Conservation (phyloP, 371 early-diverging fungal species). For the Vittaforma corneae region DNA sequence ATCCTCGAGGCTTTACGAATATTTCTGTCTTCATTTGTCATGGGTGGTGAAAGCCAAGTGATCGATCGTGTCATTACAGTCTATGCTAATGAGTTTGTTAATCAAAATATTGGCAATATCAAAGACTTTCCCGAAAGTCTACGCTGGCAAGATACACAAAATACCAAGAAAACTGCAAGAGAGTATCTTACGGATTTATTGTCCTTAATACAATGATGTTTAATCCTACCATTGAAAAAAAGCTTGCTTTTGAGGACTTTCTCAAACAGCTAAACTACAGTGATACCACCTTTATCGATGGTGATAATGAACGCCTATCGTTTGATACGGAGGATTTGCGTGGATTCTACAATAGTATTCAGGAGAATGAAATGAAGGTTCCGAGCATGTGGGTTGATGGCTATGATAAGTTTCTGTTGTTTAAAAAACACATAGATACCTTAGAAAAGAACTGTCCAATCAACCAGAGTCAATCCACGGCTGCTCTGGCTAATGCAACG, state of each 20-base stretch:
- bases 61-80: constrained; percentile 75
- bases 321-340: constrained; percentile 36
- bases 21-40: constrained; percentile 70
- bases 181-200: constrained; percentile 73
- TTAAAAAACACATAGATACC: constrained; percentile 9
- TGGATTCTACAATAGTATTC: constrained; percentile 43
- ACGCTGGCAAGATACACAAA: constrained; percentile 6
- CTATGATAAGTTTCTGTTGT: constrained; percentile 18
- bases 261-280: constrained; percentile 59
- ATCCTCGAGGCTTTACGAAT: constrained; percentile 73
- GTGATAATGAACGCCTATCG: constrained; percentile 13
- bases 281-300: constrained; percentile 12
- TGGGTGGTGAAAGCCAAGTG: constrained; percentile 82
- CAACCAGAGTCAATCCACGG: background rate
- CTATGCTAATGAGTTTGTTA: constrained; percentile 69
- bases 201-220: constrained; percentile 86
- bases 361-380: constrained; percentile 43
- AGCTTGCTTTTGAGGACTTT: constrained; percentile 74
- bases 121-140: background rate
- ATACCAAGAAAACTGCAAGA: constrained; percentile 55
- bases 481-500: background rate
- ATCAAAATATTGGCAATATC: constrained; percentile 62
- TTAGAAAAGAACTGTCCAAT: background rate
- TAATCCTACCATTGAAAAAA: constrained; percentile 72
- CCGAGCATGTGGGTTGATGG: constrained; percentile 32